Conservation (phyloP, 2,329 filamentous ascomycete genomes). For the Diplodia sapinea region DNA sequence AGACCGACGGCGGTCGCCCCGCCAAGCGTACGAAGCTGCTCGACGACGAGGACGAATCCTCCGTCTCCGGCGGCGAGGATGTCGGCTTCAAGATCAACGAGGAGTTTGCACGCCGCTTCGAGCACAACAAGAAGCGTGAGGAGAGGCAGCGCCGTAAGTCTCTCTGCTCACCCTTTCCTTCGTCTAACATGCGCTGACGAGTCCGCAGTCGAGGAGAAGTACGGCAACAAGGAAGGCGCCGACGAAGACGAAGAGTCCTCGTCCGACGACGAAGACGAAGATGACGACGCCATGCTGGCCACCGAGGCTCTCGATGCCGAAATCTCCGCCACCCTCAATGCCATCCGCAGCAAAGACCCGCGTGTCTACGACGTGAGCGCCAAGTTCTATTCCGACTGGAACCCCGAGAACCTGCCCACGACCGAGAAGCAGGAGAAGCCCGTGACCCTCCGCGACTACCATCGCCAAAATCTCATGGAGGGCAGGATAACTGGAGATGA, state of each 20-base stretch:
- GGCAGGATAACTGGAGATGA: constrained; percentile 68
- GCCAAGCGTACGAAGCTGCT: constrained; percentile 44
- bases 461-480: constrained; percentile 83
- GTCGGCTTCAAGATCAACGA: constrained; percentile 78
- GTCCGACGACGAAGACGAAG: constrained; percentile 71
- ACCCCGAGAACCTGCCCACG: constrained; percentile 55
- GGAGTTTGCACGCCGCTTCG: constrained; percentile 86
- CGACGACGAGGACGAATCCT: constrained; percentile 45
- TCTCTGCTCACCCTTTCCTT: background rate
- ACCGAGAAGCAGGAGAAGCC: constrained; percentile 74
- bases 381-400: constrained; percentile 76
- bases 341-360: constrained; percentile 89
- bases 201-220: constrained; percentile 82
- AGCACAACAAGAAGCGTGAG: constrained; percentile 96
- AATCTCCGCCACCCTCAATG: constrained; percentile 83
- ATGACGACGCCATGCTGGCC: constrained; percentile 85
- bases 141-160: constrained; percentile 73
- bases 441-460: constrained; percentile 86
- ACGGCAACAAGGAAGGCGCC: constrained; percentile 63
- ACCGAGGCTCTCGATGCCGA: constrained; percentile 85
- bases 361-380: constrained; percentile 81
- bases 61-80: constrained; percentile 37
- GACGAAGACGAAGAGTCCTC: constrained; percentile 63
- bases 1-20: constrained; percentile 35
- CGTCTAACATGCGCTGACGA: constrained; percentile 35